A percentile compares a stretch with the other conserved stretches of the same genome.
phyloP scores from a whole-genome alignment of 2,329 filamentous ascomycete genomes.

The Bisporella sp. region DNA sequence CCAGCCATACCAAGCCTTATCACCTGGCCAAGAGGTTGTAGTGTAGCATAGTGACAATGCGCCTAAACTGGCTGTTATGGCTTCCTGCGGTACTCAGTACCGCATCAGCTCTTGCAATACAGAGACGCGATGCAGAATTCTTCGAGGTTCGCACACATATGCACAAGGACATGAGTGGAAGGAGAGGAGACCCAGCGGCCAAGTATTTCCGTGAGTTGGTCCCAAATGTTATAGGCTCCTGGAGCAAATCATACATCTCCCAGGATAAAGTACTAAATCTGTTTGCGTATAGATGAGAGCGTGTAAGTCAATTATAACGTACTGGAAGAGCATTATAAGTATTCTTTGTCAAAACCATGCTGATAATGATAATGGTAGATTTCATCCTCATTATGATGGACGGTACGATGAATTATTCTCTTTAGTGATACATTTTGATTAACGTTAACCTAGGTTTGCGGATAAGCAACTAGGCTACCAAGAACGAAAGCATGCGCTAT shows the following conservation, averaged over 20 bases:
- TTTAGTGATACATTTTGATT: not conserved
- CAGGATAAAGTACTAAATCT: not conserved
- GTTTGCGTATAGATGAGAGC: slow-evolving; percentile 21
- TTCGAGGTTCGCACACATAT: slow-evolving; percentile 21
- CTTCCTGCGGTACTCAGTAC: slow-evolving; percentile 17
- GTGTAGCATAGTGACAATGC: slow-evolving; percentile 14
- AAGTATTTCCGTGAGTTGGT: slow-evolving; percentile 33
- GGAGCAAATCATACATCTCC: not conserved
- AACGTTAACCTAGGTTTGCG: slow-evolving; percentile 27
- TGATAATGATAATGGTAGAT: slow-evolving; percentile 19
- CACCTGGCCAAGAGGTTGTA: too few relatives aligned
- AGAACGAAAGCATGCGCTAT: slow-evolving; percentile 44
- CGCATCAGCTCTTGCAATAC: slow-evolving; percentile 19
- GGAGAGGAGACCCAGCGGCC: slow-evolving; percentile 21
- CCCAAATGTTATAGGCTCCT: slow-evolving; percentile 7
- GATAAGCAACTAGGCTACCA: slow-evolving; percentile 34
- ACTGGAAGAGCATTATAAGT: not conserved
- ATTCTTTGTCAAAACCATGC: not conserved
- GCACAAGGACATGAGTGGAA: slow-evolving; percentile 26
- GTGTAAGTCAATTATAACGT: slow-evolving; percentile 17
- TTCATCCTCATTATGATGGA: slow-evolving; percentile 33
- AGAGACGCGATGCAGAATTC: slow-evolving; percentile 26
- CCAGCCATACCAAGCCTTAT: too few relatives aligned
- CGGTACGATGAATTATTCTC: slow-evolving; percentile 18
- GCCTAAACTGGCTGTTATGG: slow-evolving; percentile 18